A percentile compares a stretch with the other conserved stretches of the same genome.
Evolutionary conservation across 2,329 filamentous ascomycete genomes (phyloP).

Genomic region (Diaporthe ilicicola): DNA sequence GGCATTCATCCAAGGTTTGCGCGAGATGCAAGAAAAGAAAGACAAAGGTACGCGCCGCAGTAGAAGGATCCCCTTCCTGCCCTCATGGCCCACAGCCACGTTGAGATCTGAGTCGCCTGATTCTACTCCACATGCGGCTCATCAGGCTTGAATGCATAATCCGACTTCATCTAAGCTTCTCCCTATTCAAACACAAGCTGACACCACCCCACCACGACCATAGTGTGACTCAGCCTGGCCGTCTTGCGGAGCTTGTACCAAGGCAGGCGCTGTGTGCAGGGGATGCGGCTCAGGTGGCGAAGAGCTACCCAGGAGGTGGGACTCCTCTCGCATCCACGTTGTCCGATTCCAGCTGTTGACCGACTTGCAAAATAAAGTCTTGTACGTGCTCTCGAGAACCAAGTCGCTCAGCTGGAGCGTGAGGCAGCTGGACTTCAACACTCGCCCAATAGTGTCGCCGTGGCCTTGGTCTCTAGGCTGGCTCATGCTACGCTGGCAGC

Average conservation of each 20-base stretch:
- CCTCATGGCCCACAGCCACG: conserved; percentile 14
- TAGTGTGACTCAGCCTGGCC: conserved; percentile 25
- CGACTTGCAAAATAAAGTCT: not conserved
- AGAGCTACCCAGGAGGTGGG: conserved; percentile 22
- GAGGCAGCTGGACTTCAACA: conserved; percentile 20
- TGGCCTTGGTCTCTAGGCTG: conserved; percentile 20
- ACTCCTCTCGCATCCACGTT: no score
- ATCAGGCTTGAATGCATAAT: not conserved
- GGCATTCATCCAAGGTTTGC: conserved; percentile 25
- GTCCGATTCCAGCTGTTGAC: not conserved
- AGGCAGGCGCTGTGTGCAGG: conserved; percentile 24
- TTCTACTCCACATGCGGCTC: conserved; percentile 9
- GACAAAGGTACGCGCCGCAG: conserved; percentile 9
- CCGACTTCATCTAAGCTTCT: not conserved
- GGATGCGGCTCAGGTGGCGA: conserved; percentile 14
- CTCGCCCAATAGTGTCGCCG: conserved; percentile 19
- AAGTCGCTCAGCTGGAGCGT: conserved; percentile 19
- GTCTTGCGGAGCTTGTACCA: conserved; percentile 13
- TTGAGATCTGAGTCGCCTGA: not conserved
- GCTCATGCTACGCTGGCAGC: conserved; percentile 13
- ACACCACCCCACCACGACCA: not conserved
- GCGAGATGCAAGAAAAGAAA: conserved; percentile 28
- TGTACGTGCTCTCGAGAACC: conserved; percentile 15
- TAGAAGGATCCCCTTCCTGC: not conserved
- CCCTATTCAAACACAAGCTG: not conserved